Evolutionary conservation across 192 early-diverging fungal genomes (phyloP).

Genomic region (Physocladia obscura): DNA sequence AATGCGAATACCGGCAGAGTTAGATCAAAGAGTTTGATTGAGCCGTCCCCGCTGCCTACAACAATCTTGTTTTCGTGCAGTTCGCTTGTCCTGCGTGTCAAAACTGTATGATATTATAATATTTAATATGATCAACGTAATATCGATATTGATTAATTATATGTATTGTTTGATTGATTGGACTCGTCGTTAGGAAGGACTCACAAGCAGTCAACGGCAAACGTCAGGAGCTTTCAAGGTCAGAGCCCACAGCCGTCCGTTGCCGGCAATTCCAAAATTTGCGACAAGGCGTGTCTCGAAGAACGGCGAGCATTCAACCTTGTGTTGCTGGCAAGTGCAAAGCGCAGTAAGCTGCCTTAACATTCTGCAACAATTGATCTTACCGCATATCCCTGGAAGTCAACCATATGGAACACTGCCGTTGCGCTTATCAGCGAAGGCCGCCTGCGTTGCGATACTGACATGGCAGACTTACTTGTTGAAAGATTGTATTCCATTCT

Average conservation of each 20-base stretch:
- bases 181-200: too few species aligned
- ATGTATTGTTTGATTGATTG: too few species aligned
- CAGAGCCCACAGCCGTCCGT: slow-evolving; percentile 83
- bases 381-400: slow-evolving; percentile 88
- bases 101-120: slow-evolving; percentile 54
- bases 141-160: too few species aligned
- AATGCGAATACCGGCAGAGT: slow-evolving; percentile 76
- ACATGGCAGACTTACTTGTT: too few species aligned
- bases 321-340: neutral
- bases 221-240: slow-evolving; percentile 48
- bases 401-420: slow-evolving; percentile 72
- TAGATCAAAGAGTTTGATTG: slow-evolving; percentile 92
- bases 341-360: neutral
- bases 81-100: slow-evolving; percentile 97
- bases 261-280: slow-evolving; percentile 97
- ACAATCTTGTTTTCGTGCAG: slow-evolving; percentile 91
- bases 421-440: too few species aligned
- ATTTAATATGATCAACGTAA: neutral
- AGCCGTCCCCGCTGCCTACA: slow-evolving; percentile 90
- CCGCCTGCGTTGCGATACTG: too few species aligned
- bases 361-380: neutral
- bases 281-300: slow-evolving; percentile 83
- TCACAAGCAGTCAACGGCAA: slow-evolving; percentile 66
- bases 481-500: too few species aligned
- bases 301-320: slow-evolving; percentile 94